Base-by-base conservation (phyloP, 768 basidiomycete species). In the Pleurotus eryngii region DNA sequence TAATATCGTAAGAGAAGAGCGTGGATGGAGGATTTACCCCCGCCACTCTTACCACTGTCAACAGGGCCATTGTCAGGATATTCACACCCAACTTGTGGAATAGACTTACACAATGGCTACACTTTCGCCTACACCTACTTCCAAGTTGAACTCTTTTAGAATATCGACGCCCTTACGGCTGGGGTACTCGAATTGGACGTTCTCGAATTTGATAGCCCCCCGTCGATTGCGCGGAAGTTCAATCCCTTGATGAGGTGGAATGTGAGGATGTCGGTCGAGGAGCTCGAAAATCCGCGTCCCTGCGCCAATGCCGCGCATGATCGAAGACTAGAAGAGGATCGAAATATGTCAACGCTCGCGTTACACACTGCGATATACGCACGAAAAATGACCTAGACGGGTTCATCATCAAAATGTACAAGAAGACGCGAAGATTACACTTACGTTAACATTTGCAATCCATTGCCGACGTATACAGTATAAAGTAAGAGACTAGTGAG, bases 291-390 rank as follows among this genome's bases (percentile, higher is more conserved):
- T 88, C 18, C 96, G 89, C 0, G 84, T 82, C 15, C 93, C 92
- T 1, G 96, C 95, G 57, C 96, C 96, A 50, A 98, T 86, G 55
- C 92, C 96, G 54, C 93, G 92, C 96, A 98, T 98, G 56, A 98
- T 87, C 40, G 93, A 95, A 8, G 92, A 83, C 90, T 92, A 60
- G 24, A 26, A 60, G 24, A 26, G 30, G n/a, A 22, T 45, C 30
- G 22, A 37, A 17, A 50, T 22, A 74, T 60, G 74, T 73, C 57
- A 77, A 75, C 22, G 70, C 68, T 3, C 78, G 57, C 18, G 45
- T 35, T 35, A 35, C 30, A 35, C 30, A 35, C 9, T 11, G 8
- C 30, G 30, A 22, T 48, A 27, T 14, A 68, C 79, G 55, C 68
- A 83, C 79, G 59, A 79, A 82, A 60, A 81, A 83, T 6, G 80